A percentile compares a stretch with the other conserved stretches of the same genome.
phyloP scores from a whole-genome alignment of 2,329 filamentous ascomycete species.

The Exophiala oligosperma region DNA sequence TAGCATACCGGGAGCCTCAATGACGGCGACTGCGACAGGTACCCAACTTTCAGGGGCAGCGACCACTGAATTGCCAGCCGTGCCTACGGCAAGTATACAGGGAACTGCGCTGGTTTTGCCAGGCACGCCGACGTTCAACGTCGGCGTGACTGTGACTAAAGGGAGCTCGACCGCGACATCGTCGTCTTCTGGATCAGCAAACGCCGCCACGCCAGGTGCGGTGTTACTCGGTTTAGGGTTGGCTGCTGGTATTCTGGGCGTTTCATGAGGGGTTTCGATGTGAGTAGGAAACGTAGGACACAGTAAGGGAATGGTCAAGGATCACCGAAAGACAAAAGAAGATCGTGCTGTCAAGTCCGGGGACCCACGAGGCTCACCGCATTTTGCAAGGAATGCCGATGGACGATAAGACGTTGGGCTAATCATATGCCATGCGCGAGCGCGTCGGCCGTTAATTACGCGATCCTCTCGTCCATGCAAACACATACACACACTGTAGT shows the following conservation, averaged over 20 bases:
- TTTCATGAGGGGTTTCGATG: not conserved
- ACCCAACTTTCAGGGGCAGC: conserved; percentile 9
- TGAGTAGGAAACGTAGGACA: not conserved
- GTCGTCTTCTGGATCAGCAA: conserved; percentile 5
- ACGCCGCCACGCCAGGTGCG: conserved; percentile 14
- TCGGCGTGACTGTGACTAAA: conserved; percentile 8
- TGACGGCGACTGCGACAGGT: conserved; percentile 18
- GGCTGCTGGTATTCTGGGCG: conserved; percentile 15
- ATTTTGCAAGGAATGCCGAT: not conserved
- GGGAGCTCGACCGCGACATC: conserved; percentile 2
- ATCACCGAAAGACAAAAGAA: not conserved
- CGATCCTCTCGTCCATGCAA: not conserved
- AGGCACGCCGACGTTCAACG: conserved; percentile 23
- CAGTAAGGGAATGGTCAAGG: not conserved
- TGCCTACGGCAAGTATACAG: conserved; percentile 5
- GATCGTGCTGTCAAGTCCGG: not conserved
- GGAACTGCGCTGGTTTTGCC: conserved; percentile 14
- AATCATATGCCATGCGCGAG: not conserved
- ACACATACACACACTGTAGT: not conserved
- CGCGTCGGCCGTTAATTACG: not conserved
- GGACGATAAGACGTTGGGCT: not conserved
- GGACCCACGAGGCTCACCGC: not conserved
- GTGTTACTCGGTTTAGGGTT: conserved; percentile 18
- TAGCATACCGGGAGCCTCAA: conserved; percentile 11
- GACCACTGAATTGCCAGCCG: conserved; percentile 1